Base-by-base conservation (phyloP, 441 rosid species). In the Brassica balearica region DNA sequence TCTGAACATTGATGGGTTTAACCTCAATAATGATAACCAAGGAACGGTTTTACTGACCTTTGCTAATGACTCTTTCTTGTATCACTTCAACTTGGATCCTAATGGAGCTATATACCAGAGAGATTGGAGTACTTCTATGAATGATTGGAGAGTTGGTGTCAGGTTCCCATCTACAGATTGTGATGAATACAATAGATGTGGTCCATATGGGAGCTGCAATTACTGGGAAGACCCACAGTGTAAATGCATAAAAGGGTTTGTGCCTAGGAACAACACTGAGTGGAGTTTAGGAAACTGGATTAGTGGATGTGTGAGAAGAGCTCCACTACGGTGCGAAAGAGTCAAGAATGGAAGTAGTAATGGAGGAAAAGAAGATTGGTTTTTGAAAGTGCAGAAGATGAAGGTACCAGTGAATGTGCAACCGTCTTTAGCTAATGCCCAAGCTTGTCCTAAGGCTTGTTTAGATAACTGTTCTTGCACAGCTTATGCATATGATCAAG, bases 221-320 rank as follows among this genome's bases (percentile, higher is more conserved):
- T 0, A 68, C 2, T 2, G 23, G 2, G 71, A 51, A n/a, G 53
- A 70, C 29, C 85, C 83, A 8, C 83, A 79, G 6, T 90, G 94
- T 65, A 77, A 74, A 59, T 90, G 94, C 66, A 25, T 85, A 23
- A 75, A 41, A 74, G 89, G 94, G 9, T 88, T 83, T 77, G 72
- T 43, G 7, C 89, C 90, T 0, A 79, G 68, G 46, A 73, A 81
- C 19, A 3, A 8, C 22, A 82, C 76, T 5, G 90, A 82, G 48
- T 88, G 87, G 88, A 60, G n/a, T 5, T 41, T 8, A 4, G 71
- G 85, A 65, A 84, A 80, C 19, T 88, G 91, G 90, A 84, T 56
- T 55, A 34, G 46, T 46, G 90, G 91, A 9, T 88, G 92, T 69
- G 76, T 67, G n/a, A 85, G 88, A 55, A 84, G 14, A 69, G 73